Base-by-base conservation (phyloP, 2,329 filamentous ascomycete genomes). In the Ascochyta clinopodiicola region DNA sequence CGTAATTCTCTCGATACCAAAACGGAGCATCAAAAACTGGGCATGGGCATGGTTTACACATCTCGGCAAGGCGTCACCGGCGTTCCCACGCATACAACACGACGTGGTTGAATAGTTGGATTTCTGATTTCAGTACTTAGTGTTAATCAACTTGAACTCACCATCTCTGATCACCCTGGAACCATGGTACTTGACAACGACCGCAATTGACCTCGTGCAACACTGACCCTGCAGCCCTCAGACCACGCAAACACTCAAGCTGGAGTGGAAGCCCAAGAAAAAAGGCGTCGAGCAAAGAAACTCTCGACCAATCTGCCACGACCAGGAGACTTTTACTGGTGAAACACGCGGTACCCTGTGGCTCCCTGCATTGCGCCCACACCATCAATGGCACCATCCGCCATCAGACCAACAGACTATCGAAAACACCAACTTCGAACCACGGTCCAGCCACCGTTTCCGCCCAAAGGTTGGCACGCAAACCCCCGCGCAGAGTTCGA, bases 1-100 rank as follows among this genome's bases (percentile, higher is more conserved):
- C 52, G 40, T 46, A 59, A 64, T 64, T 62, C 56, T 59, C 60
- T 57, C 48, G 56, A 45, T 45, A 56, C 59, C 51, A 59, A 58
- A 56, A 55, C 36, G 58, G 60, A 62, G 60, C 56, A 63, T 56
- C 36, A 46, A 24, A 51, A 22, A 29, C 29, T 44, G 40, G 35
- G 49, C 42, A 56, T 38, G 37, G 42, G 32, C 42, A 46, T 17
- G 40, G 31, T 46, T 32, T 21, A 32, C 25, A 45, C 37, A 46
- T 32, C 32, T 12, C 36, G 47, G 52, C 52, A 45, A 38, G 52
- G 52, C 37, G 52, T 51, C 27, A 42, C 12, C 10, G 52, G 52
- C 46, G 52, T 56, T 56, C 46, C 52, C 45, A 43, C 43, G 31
- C 36, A 35, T 37, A 46, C 31, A 37, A 43, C 31, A 46, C 42